phyloP scores from a whole-genome alignment of 2,329 filamentous ascomycete species.

The Cladosporium sp. region DNA sequence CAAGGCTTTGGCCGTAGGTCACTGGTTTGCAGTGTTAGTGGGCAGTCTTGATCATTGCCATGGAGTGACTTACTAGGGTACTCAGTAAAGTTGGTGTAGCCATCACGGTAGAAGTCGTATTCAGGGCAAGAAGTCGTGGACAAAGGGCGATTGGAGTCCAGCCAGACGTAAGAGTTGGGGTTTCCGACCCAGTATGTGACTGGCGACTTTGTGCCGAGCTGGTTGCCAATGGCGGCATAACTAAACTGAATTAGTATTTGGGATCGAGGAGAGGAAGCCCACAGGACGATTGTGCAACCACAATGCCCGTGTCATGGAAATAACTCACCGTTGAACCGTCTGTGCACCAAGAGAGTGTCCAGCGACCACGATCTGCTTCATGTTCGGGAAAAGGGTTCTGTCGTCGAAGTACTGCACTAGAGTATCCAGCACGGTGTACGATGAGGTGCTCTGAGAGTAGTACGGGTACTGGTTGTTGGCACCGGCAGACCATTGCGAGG shows the following conservation, averaged over 20 bases:
- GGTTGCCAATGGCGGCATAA: conserved; percentile 33
- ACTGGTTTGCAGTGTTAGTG: conserved; percentile 19
- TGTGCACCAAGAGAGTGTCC: conserved; percentile 40
- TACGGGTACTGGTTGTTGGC: conserved; percentile 39
- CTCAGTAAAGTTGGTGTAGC: conserved; percentile 34
- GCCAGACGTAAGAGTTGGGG: conserved; percentile 39
- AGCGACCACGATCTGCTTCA: conserved; percentile 40
- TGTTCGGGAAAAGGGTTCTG: conserved; percentile 35
- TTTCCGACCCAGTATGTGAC: conserved; percentile 39
- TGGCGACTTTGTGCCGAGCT: conserved; percentile 27
- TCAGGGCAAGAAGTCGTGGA: conserved; percentile 31
- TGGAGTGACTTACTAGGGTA: conserved; percentile 25
- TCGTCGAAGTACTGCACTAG: conserved; percentile 40
- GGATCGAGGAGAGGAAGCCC: neutral
- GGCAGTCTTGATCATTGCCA: no score
- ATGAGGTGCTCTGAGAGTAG: conserved; percentile 30
- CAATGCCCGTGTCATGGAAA: neutral
- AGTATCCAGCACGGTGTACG: conserved; percentile 38
- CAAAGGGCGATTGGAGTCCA: conserved; percentile 34
- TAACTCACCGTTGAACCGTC: conserved; percentile 36
- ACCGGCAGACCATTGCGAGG: conserved; percentile 38
- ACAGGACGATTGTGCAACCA: neutral
- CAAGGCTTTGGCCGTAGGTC: conserved; percentile 34
- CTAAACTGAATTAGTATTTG: neutral
- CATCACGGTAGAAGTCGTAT: conserved; percentile 40